phyloP scores from a whole-genome alignment of 2,329 filamentous ascomycete species.

The Verticillium alfalfae region DNA sequence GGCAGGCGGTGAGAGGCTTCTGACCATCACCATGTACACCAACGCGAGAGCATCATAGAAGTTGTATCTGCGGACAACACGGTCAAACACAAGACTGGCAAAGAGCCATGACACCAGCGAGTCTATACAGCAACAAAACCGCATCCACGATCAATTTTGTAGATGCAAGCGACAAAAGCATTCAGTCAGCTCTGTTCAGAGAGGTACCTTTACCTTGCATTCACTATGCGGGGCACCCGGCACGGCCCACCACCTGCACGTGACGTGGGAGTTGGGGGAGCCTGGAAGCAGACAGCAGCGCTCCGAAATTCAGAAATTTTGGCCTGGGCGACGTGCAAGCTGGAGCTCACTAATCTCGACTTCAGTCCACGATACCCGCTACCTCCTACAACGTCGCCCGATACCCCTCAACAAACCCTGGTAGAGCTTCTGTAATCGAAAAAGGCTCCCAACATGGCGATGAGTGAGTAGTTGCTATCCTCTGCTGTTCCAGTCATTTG shows the following conservation, averaged over 20 bases:
- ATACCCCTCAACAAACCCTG: neutral
- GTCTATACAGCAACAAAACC: too few relatives aligned
- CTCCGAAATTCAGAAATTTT: conserved; percentile 15
- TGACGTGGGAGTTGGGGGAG: neutral
- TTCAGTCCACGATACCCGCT: neutral
- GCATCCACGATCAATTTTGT: too few relatives aligned
- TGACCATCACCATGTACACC: too few relatives aligned
- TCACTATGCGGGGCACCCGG: neutral
- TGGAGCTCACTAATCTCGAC: conserved; percentile 1
- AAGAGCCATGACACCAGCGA: too few relatives aligned
- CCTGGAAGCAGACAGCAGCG: conserved; percentile 10
- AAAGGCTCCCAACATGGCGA: conserved; percentile 12
- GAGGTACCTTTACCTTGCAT: neutral
- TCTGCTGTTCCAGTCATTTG: conserved; percentile 4
- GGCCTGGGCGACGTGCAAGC: conserved; percentile 5
- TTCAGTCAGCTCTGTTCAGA: too few relatives aligned
- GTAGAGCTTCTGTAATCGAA: neutral
- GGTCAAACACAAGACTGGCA: too few relatives aligned
- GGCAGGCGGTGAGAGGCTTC: neutral
- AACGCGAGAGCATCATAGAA: neutral
- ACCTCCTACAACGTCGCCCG: neutral
- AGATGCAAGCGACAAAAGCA: too few relatives aligned
- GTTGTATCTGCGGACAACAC: too few relatives aligned
- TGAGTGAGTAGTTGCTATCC: conserved; percentile 14
- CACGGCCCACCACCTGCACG: neutral